Evolutionary conservation across 2,329 filamentous ascomycete species (phyloP).

Genomic region (Allantophomopsis cytisporea): DNA sequence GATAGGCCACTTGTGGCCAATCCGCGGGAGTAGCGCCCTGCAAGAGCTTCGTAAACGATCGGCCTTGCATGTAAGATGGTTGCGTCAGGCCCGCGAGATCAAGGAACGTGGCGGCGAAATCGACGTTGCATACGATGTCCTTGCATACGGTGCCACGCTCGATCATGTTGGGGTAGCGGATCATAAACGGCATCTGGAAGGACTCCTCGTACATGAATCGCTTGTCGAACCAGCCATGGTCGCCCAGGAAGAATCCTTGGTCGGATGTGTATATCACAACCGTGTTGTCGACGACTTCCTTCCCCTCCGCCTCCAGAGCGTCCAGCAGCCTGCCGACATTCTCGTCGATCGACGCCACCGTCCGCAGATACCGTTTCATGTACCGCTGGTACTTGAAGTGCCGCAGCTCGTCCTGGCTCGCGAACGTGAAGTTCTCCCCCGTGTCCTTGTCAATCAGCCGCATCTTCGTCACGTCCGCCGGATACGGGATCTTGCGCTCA

Average conservation of each 20-base stretch:
- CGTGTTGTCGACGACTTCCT: constrained; percentile 28
- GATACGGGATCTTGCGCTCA: constrained; percentile 25
- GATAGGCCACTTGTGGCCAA: constrained; percentile 38
- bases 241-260: constrained; percentile 41
- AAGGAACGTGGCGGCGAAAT: constrained; percentile 36
- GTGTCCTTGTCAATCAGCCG: constrained; percentile 30
- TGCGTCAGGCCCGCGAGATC: constrained; percentile 25
- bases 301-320: constrained; percentile 25
- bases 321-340: constrained; percentile 33
- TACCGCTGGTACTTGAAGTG: constrained; percentile 43
- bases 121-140: constrained; percentile 38
- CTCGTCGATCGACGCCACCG: constrained; percentile 36
- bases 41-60: constrained; percentile 25
- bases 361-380: constrained; percentile 39
- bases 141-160: constrained; percentile 22
- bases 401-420: constrained; percentile 24
- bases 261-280: constrained; percentile 39
- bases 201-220: constrained; percentile 43
- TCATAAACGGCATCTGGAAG: constrained; percentile 41
- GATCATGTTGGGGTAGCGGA: constrained; percentile 30
- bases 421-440: constrained; percentile 31
- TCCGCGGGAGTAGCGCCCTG: constrained; percentile 22
- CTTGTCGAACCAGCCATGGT: constrained; percentile 45
- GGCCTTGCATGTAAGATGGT: constrained; percentile 38
- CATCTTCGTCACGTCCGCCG: constrained; percentile 17